Conservation (phyloP, 2,329 filamentous ascomycete species). For the Fusarium siculi region DNA sequence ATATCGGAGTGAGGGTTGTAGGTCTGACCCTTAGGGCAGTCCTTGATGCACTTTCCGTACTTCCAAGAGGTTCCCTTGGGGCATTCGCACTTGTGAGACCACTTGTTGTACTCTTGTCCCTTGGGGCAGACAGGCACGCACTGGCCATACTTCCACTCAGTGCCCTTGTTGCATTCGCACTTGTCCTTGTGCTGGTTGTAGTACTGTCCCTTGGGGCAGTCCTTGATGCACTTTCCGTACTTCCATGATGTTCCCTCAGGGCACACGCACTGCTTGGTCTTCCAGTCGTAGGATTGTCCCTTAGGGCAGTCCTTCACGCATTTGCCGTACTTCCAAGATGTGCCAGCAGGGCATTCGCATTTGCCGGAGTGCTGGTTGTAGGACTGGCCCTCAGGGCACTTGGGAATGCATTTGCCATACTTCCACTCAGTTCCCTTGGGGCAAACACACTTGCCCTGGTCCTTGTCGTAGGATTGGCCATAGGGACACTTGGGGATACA, state of each 20-base stretch:
- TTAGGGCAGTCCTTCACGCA: constrained; percentile 16
- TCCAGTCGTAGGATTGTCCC: neutral
- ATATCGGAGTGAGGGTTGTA: neutral
- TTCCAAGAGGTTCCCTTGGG: constrained; percentile 11
- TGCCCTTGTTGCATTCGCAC: constrained; percentile 21
- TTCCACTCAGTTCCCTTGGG: constrained; percentile 5
- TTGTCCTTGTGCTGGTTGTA: neutral
- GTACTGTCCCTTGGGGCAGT: constrained; percentile 11
- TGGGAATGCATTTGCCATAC: constrained; percentile 19
- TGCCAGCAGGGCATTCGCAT: constrained; percentile 14
- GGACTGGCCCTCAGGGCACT: constrained; percentile 8
- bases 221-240: constrained; percentile 13
- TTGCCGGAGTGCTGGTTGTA: neutral
- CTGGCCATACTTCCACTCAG: constrained; percentile 6
- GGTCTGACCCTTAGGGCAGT: constrained; percentile 9
- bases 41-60: constrained; percentile 9
- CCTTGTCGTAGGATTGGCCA: neutral
- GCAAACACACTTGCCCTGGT: constrained; percentile 3
- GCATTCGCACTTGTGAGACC: constrained; percentile 15
- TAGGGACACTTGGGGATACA: constrained; percentile 7
- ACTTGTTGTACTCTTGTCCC: constrained; percentile 20
- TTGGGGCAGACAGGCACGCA: constrained; percentile 17
- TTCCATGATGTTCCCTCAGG: neutral
- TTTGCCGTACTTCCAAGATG: constrained; percentile 9
- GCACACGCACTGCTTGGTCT: too few species aligned